These are phyloP conservation scores for Hypoxylon lienhwacheense DNA, from an alignment of 495 filamentous ascomycete species.

Conservation along the genomic window DNA sequence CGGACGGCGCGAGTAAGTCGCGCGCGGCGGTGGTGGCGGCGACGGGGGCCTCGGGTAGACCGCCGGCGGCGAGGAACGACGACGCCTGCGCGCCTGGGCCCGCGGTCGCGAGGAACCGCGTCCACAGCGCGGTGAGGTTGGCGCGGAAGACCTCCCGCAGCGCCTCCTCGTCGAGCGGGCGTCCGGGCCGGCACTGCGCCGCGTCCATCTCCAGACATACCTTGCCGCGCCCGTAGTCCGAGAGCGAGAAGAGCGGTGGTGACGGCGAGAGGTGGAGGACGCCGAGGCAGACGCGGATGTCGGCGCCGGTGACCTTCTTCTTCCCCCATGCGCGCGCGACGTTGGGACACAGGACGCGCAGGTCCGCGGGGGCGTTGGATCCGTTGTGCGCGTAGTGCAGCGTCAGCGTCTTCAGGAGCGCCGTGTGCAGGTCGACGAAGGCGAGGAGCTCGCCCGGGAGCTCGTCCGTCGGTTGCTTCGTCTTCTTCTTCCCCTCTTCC, in stretches of 20 bases:
- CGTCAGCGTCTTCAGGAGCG: conserved; percentile 60
- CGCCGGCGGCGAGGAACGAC: conserved; percentile 51
- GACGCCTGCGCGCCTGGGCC: conserved; percentile 8
- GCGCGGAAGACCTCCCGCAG: conserved; percentile 57
- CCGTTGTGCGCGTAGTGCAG: conserved; percentile 68
- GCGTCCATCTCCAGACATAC: conserved; percentile 48
- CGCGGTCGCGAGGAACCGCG: conserved; percentile 31
- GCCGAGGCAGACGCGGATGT: conserved; percentile 60
- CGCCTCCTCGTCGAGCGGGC: conserved; percentile 57
- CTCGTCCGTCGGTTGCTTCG: conserved; percentile 18
- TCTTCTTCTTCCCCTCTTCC: too few species aligned
- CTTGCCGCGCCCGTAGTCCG: conserved; percentile 61
- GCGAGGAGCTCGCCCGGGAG: conserved; percentile 59
- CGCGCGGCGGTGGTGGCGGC: conserved; percentile 49
- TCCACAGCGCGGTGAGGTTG: conserved; percentile 55
- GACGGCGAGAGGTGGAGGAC: conserved; percentile 43
- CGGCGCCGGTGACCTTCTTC: conserved; percentile 58
- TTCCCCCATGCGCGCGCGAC: conserved; percentile 64
- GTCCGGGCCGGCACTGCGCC: conserved; percentile 24
- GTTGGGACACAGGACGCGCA: conserved; percentile 56
- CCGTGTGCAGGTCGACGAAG: conserved; percentile 57
- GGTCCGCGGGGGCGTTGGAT: conserved; percentile 58
- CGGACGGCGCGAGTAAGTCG: conserved; percentile 48
- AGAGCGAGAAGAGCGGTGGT: conserved; percentile 51
- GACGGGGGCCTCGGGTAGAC: conserved; percentile 61